Conservation (phyloP, 2,329 filamentous ascomycete genomes). For the Phaeophleospora eucalypticola region DNA sequence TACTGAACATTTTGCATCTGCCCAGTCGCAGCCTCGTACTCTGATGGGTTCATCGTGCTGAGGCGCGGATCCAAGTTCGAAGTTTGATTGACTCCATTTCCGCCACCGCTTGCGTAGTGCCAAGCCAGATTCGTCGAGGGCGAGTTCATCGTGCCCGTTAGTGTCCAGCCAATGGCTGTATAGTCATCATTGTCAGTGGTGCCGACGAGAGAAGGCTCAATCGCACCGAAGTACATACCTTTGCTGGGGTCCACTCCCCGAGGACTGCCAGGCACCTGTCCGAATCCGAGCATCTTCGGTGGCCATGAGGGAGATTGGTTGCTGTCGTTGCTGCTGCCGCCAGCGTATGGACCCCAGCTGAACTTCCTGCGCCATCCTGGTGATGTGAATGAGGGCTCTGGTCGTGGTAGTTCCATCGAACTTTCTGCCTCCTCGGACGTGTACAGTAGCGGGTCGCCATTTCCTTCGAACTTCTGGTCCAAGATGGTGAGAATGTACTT, state of each 20-base stretch:
- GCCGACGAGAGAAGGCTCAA: slow-evolving; percentile 7
- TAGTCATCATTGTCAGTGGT: slow-evolving; percentile 4
- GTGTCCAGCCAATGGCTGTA: slow-evolving; percentile 71
- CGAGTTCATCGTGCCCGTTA: slow-evolving; percentile 84
- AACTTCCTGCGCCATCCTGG: slow-evolving; percentile 49
- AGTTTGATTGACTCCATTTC: slow-evolving; percentile 5
- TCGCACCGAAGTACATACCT: slow-evolving; percentile 35
- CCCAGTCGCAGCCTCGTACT: slow-evolving; percentile 10
- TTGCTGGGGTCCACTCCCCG: slow-evolving; percentile 48
- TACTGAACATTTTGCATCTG: slow-evolving; percentile 9
- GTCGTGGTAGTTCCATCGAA: slow-evolving; percentile 52
- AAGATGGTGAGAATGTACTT: slow-evolving; percentile 82
- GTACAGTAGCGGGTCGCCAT: slow-evolving; percentile 68
- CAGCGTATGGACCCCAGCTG: slow-evolving; percentile 42
- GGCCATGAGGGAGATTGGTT: slow-evolving; percentile 21
- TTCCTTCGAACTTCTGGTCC: slow-evolving; percentile 82
- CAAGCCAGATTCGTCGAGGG: slow-evolving; percentile 78
- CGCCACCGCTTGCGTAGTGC: slow-evolving; percentile 61
- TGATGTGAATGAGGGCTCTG: slow-evolving; percentile 47
- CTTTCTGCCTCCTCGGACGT: slow-evolving; percentile 73
- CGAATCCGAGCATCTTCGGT: slow-evolving; percentile 16
- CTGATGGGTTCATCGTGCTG: slow-evolving; percentile 12
- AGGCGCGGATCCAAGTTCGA: slow-evolving; percentile 15
- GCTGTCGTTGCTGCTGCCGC: slow-evolving; percentile 7
- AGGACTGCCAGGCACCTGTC: slow-evolving; percentile 40